These are phyloP conservation scores for Helichrysum umbraculigerum DNA, from an alignment of 129 eudicot genomes.

Conservation along the genomic window DNA sequence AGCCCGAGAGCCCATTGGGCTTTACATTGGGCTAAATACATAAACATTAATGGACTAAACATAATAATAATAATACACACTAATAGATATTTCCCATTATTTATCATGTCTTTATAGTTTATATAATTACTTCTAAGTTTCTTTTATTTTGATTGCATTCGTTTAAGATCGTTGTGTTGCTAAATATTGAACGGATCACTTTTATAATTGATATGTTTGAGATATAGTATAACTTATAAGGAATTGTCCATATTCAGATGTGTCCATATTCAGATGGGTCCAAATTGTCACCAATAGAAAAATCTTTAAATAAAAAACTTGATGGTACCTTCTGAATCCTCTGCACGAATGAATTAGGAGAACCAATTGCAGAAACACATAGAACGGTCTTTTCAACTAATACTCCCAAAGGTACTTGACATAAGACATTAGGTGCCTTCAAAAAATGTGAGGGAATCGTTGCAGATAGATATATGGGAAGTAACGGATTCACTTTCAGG, in stretches of 20 bases:
- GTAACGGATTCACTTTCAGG: conserved; percentile 38
- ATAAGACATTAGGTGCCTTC: conserved; percentile 34
- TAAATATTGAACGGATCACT: background rate
- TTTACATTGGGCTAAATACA: no score
- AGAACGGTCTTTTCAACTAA: conserved; percentile 38
- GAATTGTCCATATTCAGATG: background rate
- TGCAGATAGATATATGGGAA: conserved; percentile 56
- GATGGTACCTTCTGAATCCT: conserved; percentile 61
- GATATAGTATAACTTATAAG: background rate
- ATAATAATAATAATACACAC: no score
- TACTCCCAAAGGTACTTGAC: conserved; percentile 41
- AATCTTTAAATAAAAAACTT: background rate
- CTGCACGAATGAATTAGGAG: conserved; percentile 64
- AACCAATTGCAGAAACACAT: conserved; percentile 90
- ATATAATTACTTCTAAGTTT: no score
- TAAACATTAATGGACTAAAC: no score
- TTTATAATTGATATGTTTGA: background rate
- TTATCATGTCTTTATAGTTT: no score
- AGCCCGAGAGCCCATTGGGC: no score
- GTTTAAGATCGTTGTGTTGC: no score
- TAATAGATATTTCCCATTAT: no score
- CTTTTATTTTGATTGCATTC: no score
- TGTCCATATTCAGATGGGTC: background rate
- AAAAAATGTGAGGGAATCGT: conserved; percentile 71
- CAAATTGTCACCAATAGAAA: conserved; percentile 1